Conservation (phyloP, 2,329 filamentous ascomycete species). For the Cladobotryum mycophilum region DNA sequence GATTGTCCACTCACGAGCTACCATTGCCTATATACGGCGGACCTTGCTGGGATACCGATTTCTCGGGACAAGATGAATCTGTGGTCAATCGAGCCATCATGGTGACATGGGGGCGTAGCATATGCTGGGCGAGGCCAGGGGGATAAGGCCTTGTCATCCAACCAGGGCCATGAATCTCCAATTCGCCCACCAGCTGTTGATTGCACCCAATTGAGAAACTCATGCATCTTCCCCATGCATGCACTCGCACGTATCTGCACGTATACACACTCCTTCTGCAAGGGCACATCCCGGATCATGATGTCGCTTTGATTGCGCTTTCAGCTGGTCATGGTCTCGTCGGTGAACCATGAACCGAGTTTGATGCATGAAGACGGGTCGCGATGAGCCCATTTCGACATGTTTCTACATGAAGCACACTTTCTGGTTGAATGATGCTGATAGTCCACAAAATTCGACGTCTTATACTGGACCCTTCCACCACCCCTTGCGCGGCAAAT, state of each 20-base stretch:
- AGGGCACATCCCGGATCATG: background rate
- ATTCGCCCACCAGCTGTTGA: too few species aligned
- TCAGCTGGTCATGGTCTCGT: background rate
- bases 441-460: too few species aligned
- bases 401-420: too few species aligned
- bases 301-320: background rate
- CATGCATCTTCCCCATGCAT: too few species aligned
- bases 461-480: too few species aligned
- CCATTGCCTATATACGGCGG: background rate
- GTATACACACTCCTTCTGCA: background rate
- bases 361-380: too few species aligned
- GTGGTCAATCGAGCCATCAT: conserved; percentile 3
- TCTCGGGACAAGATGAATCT: conserved; percentile 9
- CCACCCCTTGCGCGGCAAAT: too few species aligned
- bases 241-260: background rate
- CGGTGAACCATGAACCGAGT: background rate
- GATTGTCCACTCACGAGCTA: background rate
- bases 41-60: background rate
- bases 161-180: background rate
- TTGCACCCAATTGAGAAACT: background rate
- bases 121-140: conserved; percentile 7
- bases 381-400: too few species aligned
- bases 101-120: background rate
- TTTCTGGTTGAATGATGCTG: too few species aligned
- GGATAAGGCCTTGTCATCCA: conserved; percentile 5